Evolutionary conservation across 176 grass and related monocot species (phyloP), one percentile per base, ranked within the genome.

Genomic region (Oryza nivara): DNA sequence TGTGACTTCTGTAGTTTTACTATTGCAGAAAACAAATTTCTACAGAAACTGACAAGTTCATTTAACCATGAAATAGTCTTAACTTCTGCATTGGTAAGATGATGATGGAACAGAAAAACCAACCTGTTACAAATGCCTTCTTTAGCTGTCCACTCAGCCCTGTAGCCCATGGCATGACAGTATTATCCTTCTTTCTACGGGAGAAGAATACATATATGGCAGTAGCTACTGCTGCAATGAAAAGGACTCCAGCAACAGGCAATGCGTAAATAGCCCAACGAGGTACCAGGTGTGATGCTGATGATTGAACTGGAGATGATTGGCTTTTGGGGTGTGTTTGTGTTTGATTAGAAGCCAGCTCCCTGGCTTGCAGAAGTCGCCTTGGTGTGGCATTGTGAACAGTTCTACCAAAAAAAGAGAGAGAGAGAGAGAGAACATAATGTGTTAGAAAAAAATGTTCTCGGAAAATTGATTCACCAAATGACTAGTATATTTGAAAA

Each of bases 61-160:
- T 23, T 63, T 63, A 3, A 22, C 58, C 58, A 63, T 63, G 2
- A 63, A 63, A 23, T 23, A 19, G 20, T 60, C 2, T n/a, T n/a
- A 63, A 63, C 6, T 60, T n/a, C 19, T 60, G 56, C 19, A 22
- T 22, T 60, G 9, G 58, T 61, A 61, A 61, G 58, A 63, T 63
- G 4, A 36, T 36, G 58, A 63, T 63, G 58, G 20, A 3, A 63
- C 58, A 63, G n/a, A 52, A 46, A 75, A 70, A 47, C 66, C 41
- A 19, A 94, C 95, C 90, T 92, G 92, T 88, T 51, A 90, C 84
- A 58, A 94, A 88, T 46, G 88, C 88, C 83, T 83, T 94, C 19
- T 63, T 85, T 32, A 92, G 82, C 76, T 88, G 92, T 36, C 92
- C 95, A 13, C 86, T 97, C 58, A 92, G 76, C 8, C 87, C 92